Conservation (phyloP, 495 filamentous ascomycete species). For the Parathielavia hyrcaniae region DNA sequence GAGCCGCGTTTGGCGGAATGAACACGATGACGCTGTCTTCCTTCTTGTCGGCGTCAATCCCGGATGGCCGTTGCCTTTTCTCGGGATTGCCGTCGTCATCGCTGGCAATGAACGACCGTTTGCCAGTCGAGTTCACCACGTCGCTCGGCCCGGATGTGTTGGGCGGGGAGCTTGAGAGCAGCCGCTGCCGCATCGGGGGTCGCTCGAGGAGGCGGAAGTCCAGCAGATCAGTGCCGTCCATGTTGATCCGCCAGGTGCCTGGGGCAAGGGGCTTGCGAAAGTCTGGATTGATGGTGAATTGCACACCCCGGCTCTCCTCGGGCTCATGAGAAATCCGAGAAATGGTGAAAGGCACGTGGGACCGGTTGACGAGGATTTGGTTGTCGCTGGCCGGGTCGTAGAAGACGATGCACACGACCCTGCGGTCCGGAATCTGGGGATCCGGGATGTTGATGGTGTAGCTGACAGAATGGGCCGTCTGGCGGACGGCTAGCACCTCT, state of each 20-base stretch:
- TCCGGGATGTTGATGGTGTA: slow-evolving; percentile 45
- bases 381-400: slow-evolving; percentile 48
- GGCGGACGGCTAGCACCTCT: slow-evolving; percentile 46
- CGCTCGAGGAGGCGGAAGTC: slow-evolving; percentile 48
- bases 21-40: slow-evolving; percentile 45
- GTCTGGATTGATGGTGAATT: slow-evolving; percentile 39
- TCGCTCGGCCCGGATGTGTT: slow-evolving; percentile 20
- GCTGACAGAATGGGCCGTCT: slow-evolving; percentile 45
- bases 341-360: slow-evolving; percentile 41
- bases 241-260: slow-evolving; percentile 45
- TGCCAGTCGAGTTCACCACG: slow-evolving; percentile 36
- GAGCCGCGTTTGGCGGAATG: slow-evolving; percentile 35
- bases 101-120: slow-evolving; percentile 39
- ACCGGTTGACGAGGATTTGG: slow-evolving; percentile 43
- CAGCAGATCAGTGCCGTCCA: slow-evolving; percentile 38
- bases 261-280: slow-evolving; percentile 38
- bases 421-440: slow-evolving; percentile 24
- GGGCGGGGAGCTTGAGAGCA: slow-evolving; percentile 24
- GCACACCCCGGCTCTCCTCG: slow-evolving; percentile 25
- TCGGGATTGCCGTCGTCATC: slow-evolving; percentile 32
- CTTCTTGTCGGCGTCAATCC: slow-evolving; percentile 24
- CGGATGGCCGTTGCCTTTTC: slow-evolving; percentile 35
- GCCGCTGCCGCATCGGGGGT: slow-evolving; percentile 31
- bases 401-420: slow-evolving; percentile 45
- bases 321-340: slow-evolving; percentile 31